phyloP scores from a whole-genome alignment of 2,329 filamentous ascomycete species.

The Aspergillus eucalypticola region DNA sequence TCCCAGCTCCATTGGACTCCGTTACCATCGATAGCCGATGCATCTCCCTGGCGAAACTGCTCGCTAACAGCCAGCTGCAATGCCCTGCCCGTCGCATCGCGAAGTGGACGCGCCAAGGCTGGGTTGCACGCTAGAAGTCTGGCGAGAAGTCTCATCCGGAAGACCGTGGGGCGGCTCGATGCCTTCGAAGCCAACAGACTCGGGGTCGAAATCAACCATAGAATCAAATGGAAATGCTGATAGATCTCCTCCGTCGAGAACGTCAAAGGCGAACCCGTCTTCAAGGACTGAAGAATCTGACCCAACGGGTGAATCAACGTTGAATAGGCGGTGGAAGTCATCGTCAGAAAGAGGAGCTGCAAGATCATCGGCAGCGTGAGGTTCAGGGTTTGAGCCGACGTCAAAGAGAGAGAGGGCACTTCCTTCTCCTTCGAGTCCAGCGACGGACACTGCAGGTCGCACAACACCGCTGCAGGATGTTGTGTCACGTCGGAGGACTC shows the following conservation, averaged over 20 bases:
- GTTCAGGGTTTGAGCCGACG: conserved; percentile 39
- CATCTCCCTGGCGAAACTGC: conserved; percentile 37
- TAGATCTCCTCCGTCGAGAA: conserved; percentile 55
- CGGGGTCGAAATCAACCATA: conserved; percentile 57
- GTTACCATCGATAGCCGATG: conserved; percentile 34
- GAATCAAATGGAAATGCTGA: conserved; percentile 55
- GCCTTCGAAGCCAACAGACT: conserved; percentile 47
- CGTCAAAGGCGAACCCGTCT: conserved; percentile 72
- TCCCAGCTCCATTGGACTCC: conserved; percentile 42
- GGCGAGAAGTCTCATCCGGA: conserved; percentile 52
- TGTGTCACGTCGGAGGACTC: conserved; percentile 89
- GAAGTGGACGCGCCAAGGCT: conserved; percentile 56
- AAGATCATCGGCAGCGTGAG: conserved; percentile 60
- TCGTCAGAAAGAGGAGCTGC: conserved; percentile 67
- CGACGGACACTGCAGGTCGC: conserved; percentile 99
- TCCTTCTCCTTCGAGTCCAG: conserved; percentile 56
- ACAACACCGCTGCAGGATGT: conserved; percentile 99
- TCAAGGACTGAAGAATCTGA: conserved; percentile 76
- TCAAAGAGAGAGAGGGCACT: conserved; percentile 46
- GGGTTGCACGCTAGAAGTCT: conserved; percentile 55
- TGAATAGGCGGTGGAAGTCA: conserved; percentile 62
- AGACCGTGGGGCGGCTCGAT: conserved; percentile 49
- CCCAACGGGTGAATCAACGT: conserved; percentile 67
- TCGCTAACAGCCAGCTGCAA: conserved; percentile 54
- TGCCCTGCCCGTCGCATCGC: conserved; percentile 55